Base-by-base conservation (phyloP, 2,329 filamentous ascomycete species). In the Aspergillus aculeatus region DNA sequence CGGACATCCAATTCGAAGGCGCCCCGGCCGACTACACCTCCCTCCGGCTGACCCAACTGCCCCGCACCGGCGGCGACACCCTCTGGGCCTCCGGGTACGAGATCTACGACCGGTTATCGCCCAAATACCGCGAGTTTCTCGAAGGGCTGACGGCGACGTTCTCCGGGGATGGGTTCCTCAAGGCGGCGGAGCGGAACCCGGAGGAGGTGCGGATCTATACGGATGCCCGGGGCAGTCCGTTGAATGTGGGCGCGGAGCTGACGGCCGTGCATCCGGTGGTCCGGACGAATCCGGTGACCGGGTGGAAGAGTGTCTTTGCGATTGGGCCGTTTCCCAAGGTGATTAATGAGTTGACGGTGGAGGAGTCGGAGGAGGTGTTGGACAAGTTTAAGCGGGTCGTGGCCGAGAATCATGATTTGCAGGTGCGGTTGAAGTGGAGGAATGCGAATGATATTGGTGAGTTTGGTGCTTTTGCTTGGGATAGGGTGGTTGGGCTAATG, bases 41-140 rank as follows among this genome's bases (percentile, higher is more conserved):
- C 1, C 76, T 89, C 19, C 81, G 84, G 32, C 74, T 88, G 2
- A 81, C 80, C 4, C 75, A 84, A 53, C 73, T 88, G 0, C 86
- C 85, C 1, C 77, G 77, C 50, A 85, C 81, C 0, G 85, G 84
- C 4, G 81, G 84, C 41, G 83, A 87, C 70, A 88, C 87, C 0
- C 80, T 89, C 5, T 89, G 86, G 86, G 86, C 86, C 0, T 86
- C 84, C 1, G 86, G 85, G 0, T 89, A 89, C 66, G 86, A 79
- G 61, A 66, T 74, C 4, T 78, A 78, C 60, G 78, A 79, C 65
- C 75, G 76, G n/a, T 71, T 72, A 65, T 76, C 69, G 51, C 66
- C 64, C 62, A 72, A 71, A 58, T 78, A 75, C 59, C 71, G 75
- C 48, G 64, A 71, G 23, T 76, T 79, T 61, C 71, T 77, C 9